Base-by-base conservation (phyloP, 2,329 filamentous ascomycete species). In the Chaetomiaceae sp. region DNA sequence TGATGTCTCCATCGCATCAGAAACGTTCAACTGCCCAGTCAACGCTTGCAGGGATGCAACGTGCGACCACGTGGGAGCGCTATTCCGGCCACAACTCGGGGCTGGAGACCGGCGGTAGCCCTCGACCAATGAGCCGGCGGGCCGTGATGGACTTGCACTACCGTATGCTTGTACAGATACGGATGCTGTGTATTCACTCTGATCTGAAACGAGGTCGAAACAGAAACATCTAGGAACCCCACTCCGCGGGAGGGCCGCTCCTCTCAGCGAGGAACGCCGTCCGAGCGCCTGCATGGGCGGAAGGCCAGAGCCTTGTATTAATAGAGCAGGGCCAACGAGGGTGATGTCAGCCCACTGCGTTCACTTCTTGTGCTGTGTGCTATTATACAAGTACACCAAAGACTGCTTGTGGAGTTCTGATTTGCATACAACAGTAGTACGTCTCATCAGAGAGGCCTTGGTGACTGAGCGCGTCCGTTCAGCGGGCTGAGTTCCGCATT, bases 191-290 rank as follows among this genome's bases (percentile, higher is more conserved):
- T 48, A 52, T 56, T 56, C 54, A 54, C 54, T 58, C n/a, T 56
- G 51, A 53, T 54, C 48, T 58, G 56, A 58, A 58, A 58, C 56
- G 27, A 33, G 27, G 48, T 50, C 54, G 52, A 58, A 56, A 58
- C 54, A 54, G 47, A 51, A 50, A 49, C 39, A 43, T 41, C 15
- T n/a, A 29, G n/a, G 35, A 19, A 36, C 47, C 38, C 48, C 38
- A 41, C 49, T 49, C 32, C 11, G 26, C 22, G 18, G 26, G 18
- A 34, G 24, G 7, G 20, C 45, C 19, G 8, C 35, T 20, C 19
- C 33, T 26, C 20, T 17, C 14, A 20, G 9, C 14, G 19, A 27
- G 27, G n/a, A n/a, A 12, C 30, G 12, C 11, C 17, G 47, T 47
- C 47, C 36, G 50, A 52, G 48, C 38, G 48, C 42, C 30, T 55